phyloP scores from a whole-genome alignment of 768 basidiomycete species.

The Termitomyces sp. region DNA sequence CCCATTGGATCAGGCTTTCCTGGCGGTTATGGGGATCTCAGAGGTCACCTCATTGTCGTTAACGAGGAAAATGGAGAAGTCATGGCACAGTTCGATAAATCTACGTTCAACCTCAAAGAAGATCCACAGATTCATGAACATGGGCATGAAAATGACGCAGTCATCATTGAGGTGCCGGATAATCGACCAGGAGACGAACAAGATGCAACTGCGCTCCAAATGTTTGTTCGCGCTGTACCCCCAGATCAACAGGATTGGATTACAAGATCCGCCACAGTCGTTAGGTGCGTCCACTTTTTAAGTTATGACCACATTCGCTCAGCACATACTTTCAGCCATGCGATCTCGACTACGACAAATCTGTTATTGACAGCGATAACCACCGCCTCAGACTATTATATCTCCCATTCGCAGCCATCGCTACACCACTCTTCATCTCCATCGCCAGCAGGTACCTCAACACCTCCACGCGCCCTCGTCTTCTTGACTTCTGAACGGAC shows the following conservation, averaged over 20 bases:
- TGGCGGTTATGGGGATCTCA: constrained; percentile 25
- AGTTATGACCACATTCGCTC: not conserved
- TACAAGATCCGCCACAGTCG: constrained; percentile 49
- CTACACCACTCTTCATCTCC: constrained; percentile 28
- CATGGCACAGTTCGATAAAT: constrained; percentile 60
- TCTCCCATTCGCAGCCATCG: constrained; percentile 48
- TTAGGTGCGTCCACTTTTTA: constrained; percentile 41
- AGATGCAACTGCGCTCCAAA: constrained; percentile 39
- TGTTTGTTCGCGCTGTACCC: constrained; percentile 57
- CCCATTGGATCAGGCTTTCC: constrained; percentile 12
- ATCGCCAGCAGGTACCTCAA: constrained; percentile 2
- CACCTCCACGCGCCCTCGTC: constrained; percentile 41
- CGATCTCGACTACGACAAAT: constrained; percentile 61
- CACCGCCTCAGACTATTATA: constrained; percentile 56
- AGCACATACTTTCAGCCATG: constrained; percentile 37
- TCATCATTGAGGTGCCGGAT: constrained; percentile 67
- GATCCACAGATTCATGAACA: constrained; percentile 45
- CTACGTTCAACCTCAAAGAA: constrained; percentile 46
- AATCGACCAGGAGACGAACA: constrained; percentile 28
- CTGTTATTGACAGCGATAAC: constrained; percentile 58
- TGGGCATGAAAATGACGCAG: constrained; percentile 54
- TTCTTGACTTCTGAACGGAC: constrained; percentile 58
- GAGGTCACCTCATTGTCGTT: constrained; percentile 63
- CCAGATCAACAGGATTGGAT: constrained; percentile 71
- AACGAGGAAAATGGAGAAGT: constrained; percentile 70